Evolutionary conservation across 2,329 filamentous ascomycete species (phyloP), one percentile per base, ranked within the genome.

Genomic region (Trichocomaceae sp.): DNA sequence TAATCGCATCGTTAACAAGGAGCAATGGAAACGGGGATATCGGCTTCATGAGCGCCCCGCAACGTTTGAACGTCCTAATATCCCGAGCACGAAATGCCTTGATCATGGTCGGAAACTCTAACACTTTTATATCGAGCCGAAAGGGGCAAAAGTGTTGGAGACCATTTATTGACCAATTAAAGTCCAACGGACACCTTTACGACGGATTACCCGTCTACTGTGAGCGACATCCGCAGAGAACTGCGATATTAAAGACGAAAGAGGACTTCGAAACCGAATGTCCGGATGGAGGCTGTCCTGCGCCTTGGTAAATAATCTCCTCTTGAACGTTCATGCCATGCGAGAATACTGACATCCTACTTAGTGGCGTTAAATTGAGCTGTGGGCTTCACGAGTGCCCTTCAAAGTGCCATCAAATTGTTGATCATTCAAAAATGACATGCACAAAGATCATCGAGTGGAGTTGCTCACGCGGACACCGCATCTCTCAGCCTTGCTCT

Each of bases 51-150:
- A 64, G 72, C 0, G 75, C 83, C 0, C 81, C 81, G 0, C 80
- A 90, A 60, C 76, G 87, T 1, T 65, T 90, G 0, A 89, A 89
- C 17, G 87, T 90, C 0, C 68, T 90, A 1, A 67, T 88, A 1
- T 86, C 86, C 0, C 74, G 87, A 56, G 86, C 87, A 0, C 76
- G 85, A 1, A 72, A 86, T 52, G 79, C 75, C 0, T 65, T 90
- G 13, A 79, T 89, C n/a, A 74, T 91, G 59, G 79, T 90, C 44
- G 85, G 87, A 0, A 88, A 88, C 62, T 77, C 82, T 53, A 69
- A 80, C 0, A 90, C 87, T 0, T 90, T 89, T 59, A 76, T 81
- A 62, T 71, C 73, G 2, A 81, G 78, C 59, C 75, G 75, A 23
- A 84, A 83, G 62, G 83, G 83, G 1, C 75, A 73, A 39, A 66